Percentiles rank a stretch among this genome's conserved stretches.
phyloP scores from a whole-genome alignment of 352 stramenopile species.

The Globisporangium middletonii region DNA sequence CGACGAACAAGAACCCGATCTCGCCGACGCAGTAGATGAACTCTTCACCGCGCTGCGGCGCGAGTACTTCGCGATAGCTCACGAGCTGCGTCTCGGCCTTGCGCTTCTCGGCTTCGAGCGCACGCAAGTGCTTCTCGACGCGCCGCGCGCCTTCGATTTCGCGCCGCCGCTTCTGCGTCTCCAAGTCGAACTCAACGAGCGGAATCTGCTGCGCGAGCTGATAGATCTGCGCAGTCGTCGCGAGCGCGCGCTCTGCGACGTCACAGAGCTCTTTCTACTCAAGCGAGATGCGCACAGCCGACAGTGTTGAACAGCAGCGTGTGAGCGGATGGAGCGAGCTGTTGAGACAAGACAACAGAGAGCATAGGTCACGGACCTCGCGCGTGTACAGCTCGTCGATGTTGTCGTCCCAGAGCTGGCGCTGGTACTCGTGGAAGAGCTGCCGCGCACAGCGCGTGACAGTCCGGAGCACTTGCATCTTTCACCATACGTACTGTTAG shows the following conservation, averaged over 20 bases:
- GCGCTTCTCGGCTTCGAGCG: conserved; percentile 42
- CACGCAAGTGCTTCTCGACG: conserved; percentile 48
- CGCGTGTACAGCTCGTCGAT: conserved; percentile 34
- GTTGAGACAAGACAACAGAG: neutral
- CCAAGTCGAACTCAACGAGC: conserved; percentile 28
- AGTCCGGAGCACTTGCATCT: conserved; percentile 75
- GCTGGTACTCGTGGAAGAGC: conserved; percentile 76
- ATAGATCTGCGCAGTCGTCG: conserved; percentile 39
- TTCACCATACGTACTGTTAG: neutral
- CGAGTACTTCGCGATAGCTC: conserved; percentile 56
- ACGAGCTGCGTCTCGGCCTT: conserved; percentile 47
- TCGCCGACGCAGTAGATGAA: conserved; percentile 35
- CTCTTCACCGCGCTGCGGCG: conserved; percentile 56
- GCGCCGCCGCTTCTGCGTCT: conserved; percentile 55
- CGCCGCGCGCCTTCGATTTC: conserved; percentile 58
- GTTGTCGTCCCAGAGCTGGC: conserved; percentile 66
- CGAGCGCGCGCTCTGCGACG: conserved; percentile 46
- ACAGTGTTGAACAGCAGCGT: neutral
- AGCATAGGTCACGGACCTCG: conserved; percentile 18
- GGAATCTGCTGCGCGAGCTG: conserved; percentile 35
- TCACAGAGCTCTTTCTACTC: conserved; percentile 19
- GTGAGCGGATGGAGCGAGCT: neutral
- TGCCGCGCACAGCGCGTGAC: conserved; percentile 51
- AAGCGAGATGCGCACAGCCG: neutral
- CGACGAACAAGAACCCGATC: conserved; percentile 53